A percentile compares a stretch with the other conserved stretches of the same genome.
Conservation (phyloP, 805 yeast species). For the Starmerella cellae region DNA sequence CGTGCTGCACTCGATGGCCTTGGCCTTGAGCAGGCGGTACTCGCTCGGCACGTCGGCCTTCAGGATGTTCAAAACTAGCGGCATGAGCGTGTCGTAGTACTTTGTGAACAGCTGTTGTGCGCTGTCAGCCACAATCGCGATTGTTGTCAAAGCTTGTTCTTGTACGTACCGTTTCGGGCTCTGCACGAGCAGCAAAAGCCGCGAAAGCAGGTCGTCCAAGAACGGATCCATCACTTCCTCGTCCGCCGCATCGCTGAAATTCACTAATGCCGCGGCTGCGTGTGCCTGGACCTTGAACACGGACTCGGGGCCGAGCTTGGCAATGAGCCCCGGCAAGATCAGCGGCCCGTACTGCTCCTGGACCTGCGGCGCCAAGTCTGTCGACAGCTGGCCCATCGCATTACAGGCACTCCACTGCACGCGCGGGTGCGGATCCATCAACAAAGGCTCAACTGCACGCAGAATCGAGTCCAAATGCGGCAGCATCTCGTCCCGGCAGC, state of each 20-base stretch:
- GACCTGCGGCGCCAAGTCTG: slow-evolving; percentile 84
- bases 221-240: slow-evolving; percentile 86
- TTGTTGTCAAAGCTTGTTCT: slow-evolving; percentile 92
- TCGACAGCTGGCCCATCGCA: slow-evolving; percentile 90
- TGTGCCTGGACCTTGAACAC: slow-evolving; percentile 86
- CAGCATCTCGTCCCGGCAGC: slow-evolving; percentile 80
- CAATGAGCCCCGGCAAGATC: slow-evolving; percentile 76
- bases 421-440: slow-evolving; percentile 77
- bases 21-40: slow-evolving; percentile 70
- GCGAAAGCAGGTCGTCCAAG: slow-evolving; percentile 63
- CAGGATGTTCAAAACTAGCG: slow-evolving; percentile 65
- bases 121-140: slow-evolving; percentile 94
- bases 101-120: slow-evolving; percentile 78
- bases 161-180: slow-evolving; percentile 87
- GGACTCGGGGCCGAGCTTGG: slow-evolving; percentile 57
- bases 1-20: slow-evolving; percentile 91
- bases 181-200: slow-evolving; percentile 61
- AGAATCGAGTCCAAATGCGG: slow-evolving; percentile 68
- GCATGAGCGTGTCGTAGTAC: slow-evolving; percentile 92
- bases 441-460: slow-evolving; percentile 73
- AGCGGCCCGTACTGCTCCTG: slow-evolving; percentile 69
- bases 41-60: slow-evolving; percentile 66
- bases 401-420: slow-evolving; percentile 97
- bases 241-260: slow-evolving; percentile 83
- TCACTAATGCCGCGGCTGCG: slow-evolving; percentile 96